Evolutionary conservation across 2,329 filamentous ascomycete species (phyloP).

Genomic region (Penicillium oxalicum): DNA sequence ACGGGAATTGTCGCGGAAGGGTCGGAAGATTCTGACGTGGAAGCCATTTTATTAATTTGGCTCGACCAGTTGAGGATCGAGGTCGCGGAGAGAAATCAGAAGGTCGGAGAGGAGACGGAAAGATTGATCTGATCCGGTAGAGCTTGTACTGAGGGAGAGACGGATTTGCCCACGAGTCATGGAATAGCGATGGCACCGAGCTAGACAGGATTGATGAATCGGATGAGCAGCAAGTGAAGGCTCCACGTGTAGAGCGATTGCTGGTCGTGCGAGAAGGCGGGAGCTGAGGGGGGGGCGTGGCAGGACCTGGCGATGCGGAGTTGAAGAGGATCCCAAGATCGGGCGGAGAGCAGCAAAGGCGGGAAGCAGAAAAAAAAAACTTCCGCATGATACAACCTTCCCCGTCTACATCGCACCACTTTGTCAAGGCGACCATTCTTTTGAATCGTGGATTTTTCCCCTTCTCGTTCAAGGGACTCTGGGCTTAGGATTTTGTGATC

Average conservation of each 20-base stretch:
- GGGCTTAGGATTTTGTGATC: too few species aligned
- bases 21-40: constrained; percentile 20
- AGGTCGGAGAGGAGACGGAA: neutral
- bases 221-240: neutral
- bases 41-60: constrained; percentile 16
- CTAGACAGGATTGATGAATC: neutral
- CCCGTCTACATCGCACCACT: constrained; percentile 10
- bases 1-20: constrained; percentile 15
- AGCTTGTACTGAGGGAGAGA: neutral
- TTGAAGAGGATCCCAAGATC: constrained; percentile 20
- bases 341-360: constrained; percentile 19
- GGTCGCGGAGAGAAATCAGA: constrained; percentile 12
- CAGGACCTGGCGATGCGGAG: neutral
- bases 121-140: neutral
- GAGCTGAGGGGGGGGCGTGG: constrained; percentile 3
- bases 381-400: constrained; percentile 12
- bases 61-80: constrained; percentile 16
- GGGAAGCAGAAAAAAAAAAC: constrained; percentile 23
- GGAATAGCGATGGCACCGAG: too few species aligned
- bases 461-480: too few species aligned
- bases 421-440: constrained; percentile 3
- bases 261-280: neutral
- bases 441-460: neutral
- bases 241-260: neutral
- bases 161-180: too few species aligned